These are phyloP conservation scores for Protostelium mycophagum DNA, from an alignment of 78 protist species.

Conservation along the genomic window DNA sequence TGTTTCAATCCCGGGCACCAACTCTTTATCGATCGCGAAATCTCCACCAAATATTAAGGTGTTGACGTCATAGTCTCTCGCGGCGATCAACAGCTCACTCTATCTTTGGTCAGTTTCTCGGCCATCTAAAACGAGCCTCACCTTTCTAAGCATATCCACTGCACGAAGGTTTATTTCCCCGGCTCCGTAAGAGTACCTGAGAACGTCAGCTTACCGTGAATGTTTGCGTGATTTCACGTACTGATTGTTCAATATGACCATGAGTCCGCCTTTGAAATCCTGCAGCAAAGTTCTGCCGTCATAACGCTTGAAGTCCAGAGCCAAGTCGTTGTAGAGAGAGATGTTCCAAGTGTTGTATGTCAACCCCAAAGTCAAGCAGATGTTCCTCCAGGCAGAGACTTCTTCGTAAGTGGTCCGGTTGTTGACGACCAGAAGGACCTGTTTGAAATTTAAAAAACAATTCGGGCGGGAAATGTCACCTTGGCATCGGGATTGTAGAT, in stretches of 20 bases:
- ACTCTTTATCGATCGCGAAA: neutral
- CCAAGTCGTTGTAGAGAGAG: conserved; percentile 23
- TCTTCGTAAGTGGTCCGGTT: conserved; percentile 24
- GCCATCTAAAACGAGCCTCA: no score
- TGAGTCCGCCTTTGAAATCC: conserved; percentile 22
- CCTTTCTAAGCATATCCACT: neutral
- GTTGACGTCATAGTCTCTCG: conserved; percentile 26
- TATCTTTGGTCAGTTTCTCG: no score
- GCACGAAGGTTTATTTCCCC: neutral
- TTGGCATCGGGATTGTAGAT: neutral
- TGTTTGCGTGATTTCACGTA: neutral
- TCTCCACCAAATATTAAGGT: conserved; percentile 16
- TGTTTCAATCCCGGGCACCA: neutral
- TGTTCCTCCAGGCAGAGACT: conserved; percentile 23
- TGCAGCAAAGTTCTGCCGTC: conserved; percentile 26
- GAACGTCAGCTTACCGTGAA: neutral
- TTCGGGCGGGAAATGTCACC: neutral
- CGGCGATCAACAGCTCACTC: conserved; percentile 37
- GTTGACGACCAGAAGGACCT: conserved; percentile 20
- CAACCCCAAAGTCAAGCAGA: neutral
- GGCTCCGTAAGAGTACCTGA: neutral
- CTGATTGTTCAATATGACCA: conserved; percentile 24
- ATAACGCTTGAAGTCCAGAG: neutral
- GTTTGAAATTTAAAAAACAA: neutral
- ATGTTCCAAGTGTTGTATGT: conserved; percentile 30